These are phyloP conservation scores for Zizania latifolia DNA, from an alignment of 176 grass and related monocot species.

Conservation along the genomic window DNA sequence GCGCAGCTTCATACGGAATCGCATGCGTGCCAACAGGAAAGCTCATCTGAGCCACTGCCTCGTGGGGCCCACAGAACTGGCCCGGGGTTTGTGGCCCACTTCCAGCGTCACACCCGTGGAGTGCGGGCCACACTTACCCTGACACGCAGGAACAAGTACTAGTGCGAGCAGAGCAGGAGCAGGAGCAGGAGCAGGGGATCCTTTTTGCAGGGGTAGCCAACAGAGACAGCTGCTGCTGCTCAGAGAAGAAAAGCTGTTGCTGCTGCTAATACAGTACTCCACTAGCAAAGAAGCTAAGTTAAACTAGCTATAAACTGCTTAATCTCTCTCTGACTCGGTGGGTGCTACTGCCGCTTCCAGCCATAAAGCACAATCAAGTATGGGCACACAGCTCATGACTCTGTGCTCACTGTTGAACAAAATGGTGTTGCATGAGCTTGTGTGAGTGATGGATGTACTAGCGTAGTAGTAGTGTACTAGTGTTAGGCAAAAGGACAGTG, in stretches of 20 bases:
- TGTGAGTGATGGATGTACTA: constrained; percentile 1
- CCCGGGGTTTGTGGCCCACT: neutral
- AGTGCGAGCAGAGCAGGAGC: neutral
- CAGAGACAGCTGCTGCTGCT: neutral
- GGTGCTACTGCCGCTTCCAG: neutral
- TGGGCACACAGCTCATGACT: neutral
- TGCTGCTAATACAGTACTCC: neutral
- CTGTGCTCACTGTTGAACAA: neutral
- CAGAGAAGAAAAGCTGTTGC: neutral
- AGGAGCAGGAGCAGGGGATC: no score
- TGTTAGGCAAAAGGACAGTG: neutral
- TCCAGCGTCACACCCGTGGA: neutral
- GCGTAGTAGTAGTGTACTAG: no score
- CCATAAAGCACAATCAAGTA: neutral
- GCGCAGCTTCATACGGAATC: neutral
- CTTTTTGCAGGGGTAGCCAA: neutral
- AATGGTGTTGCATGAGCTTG: neutral
- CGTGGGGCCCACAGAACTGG: neutral
- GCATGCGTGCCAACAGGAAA: neutral
- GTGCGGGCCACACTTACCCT: neutral
- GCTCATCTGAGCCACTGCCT: neutral
- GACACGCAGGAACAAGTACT: neutral
- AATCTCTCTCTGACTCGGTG: neutral
- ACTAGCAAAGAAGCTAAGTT: neutral
- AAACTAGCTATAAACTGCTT: neutral